A percentile compares a stretch with the other conserved stretches of the same genome.
phyloP scores from a whole-genome alignment of 1,139 yeast species.

The Debaryomyces coudertii region DNA sequence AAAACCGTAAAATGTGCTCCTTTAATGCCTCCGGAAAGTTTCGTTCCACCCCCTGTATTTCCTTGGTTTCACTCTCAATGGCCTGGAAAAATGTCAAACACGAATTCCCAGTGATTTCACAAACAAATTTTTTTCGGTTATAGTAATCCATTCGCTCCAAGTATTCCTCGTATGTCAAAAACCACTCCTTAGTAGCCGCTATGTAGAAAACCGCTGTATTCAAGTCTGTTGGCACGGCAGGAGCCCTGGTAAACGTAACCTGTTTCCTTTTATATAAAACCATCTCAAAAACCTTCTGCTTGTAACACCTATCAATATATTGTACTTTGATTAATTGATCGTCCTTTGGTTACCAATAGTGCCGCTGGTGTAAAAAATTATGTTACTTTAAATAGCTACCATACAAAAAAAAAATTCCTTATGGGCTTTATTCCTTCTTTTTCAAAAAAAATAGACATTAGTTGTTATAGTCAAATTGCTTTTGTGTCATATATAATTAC shows the following conservation, averaged over 20 bases:
- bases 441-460: not conserved
- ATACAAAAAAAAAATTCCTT: conserved; percentile 2
- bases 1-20: conserved; percentile 83
- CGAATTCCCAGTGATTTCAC: conserved; percentile 95
- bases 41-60: conserved; percentile 71
- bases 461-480: conserved; percentile 4
- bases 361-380: not conserved
- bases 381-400: conserved; percentile 2
- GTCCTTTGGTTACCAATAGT: not conserved
- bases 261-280: conserved; percentile 76
- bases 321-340: not conserved
- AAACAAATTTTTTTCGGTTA: conserved; percentile 77
- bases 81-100: conserved; percentile 92
- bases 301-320: conserved; percentile 1
- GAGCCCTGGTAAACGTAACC: conserved; percentile 60
- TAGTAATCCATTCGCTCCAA: conserved; percentile 71
- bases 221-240: conserved; percentile 55
- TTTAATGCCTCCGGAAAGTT: conserved; percentile 89
- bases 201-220: conserved; percentile 71
- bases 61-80: conserved; percentile 67
- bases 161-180: conserved; percentile 72
- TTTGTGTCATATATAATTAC: conserved; percentile 6
- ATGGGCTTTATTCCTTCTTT: not conserved
- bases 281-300: conserved; percentile 31
- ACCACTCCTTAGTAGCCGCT: conserved; percentile 88